These are phyloP conservation scores for Pseudomassariella vexata DNA, from an alignment of 2,329 filamentous ascomycete species.

Conservation along the genomic window DNA sequence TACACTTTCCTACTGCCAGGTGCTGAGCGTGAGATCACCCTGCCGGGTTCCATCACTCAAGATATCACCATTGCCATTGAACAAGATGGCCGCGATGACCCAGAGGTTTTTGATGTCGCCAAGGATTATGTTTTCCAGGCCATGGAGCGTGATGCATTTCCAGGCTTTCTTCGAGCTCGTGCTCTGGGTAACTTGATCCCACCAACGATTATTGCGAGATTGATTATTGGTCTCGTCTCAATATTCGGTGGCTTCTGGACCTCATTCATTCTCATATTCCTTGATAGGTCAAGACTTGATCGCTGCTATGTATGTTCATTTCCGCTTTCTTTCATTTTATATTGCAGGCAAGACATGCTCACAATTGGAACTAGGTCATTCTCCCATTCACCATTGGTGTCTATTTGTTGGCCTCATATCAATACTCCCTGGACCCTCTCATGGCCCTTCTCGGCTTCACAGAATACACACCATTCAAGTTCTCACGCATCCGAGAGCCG, in stretches of 20 bases:
- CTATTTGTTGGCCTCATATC: conserved; percentile 84
- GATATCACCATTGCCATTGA: conserved; percentile 86
- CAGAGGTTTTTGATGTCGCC: conserved; percentile 92
- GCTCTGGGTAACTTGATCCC: conserved; percentile 94
- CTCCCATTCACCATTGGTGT: conserved; percentile 88
- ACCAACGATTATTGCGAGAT: conserved; percentile 76
- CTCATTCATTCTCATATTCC: conserved; percentile 87
- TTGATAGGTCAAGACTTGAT: conserved; percentile 67
- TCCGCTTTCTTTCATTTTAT: not conserved
- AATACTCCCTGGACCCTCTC: conserved; percentile 91
- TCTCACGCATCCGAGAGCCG: conserved; percentile 80
- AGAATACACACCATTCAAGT: conserved; percentile 95
- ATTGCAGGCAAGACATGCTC: conserved; percentile 7
- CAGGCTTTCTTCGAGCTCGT: conserved; percentile 90
- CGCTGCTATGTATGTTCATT: conserved; percentile 72
- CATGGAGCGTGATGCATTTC: conserved; percentile 99
- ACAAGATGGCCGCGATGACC: conserved; percentile 85
- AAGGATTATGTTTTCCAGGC: conserved; percentile 99
- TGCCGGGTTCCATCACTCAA: conserved; percentile 80
- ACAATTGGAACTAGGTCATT: conserved; percentile 47
- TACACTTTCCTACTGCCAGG: conserved; percentile 93
- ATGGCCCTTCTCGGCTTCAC: conserved; percentile 85
- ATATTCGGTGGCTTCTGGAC: conserved; percentile 95
- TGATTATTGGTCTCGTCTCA: conserved; percentile 77
- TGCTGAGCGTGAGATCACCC: conserved; percentile 92